Evolutionary conservation across 108 stramenopile species (phyloP), one percentile per base, ranked within the genome.

Genomic region (Stephanodiscus triporus): DNA sequence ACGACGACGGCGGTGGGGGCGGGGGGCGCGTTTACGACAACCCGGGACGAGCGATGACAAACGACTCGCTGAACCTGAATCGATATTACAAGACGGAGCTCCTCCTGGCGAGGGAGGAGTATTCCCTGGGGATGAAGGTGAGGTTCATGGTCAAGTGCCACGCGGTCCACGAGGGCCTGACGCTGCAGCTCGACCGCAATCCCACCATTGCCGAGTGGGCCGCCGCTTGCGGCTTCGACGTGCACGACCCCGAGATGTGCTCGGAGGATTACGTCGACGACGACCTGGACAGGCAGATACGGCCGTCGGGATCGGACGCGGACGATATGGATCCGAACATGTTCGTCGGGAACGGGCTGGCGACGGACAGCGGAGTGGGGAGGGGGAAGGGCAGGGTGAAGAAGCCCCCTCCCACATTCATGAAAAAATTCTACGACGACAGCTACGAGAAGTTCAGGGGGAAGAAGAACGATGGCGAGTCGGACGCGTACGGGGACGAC

Each of bases 261-360:
- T 73, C 75, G 1, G 66, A 72, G 50, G 61, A 63, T 49, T 85
- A 84, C 60, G 37, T 54, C 14, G 76, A 80, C 24, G 79, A 47
- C 37, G 81, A 88, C 47, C 68, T 75, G 10, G 84, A 88, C 56
- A 74, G 77, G 53, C 79, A 83, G 63, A 76, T 89, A 11, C 86
- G 89, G 43, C 92, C 89, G 10, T 50, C 73, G 10, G 86, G 87
- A 10, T 47, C 70, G n/a, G 89, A 88, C 22, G 54, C 72, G 3
- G 79, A 83, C 50, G 86, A 84, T 58, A 48, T 82, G 30, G 88
- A 89, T 75, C 92, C 92, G 2, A 85, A 88, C 30, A 77, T 87
- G 86, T 94, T 94, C 85, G 86, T 91, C 16, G 92, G 92, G 11
- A 94, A 91, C 70, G 92, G 92, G n/a, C 62, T 91, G 63, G 88